phyloP scores from a whole-genome alignment of 75 land plant species.

The Pinus taeda region DNA sequence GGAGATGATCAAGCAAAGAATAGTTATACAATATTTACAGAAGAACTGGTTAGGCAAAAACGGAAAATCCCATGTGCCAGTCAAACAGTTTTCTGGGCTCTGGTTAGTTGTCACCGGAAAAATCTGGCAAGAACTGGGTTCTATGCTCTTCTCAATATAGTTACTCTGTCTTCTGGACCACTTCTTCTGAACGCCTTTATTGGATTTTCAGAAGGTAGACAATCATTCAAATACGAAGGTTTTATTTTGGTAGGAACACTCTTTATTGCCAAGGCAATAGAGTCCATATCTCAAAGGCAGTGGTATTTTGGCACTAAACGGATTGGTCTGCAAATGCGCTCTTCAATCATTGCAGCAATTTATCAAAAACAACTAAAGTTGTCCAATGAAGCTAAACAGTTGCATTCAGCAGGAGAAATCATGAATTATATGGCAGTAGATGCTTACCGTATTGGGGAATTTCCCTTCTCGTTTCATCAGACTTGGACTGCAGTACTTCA shows the following conservation, averaged over 20 bases:
- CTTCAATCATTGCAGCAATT: constrained; percentile 15
- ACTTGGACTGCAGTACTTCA: constrained; percentile 61
- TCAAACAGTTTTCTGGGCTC: constrained; percentile 14
- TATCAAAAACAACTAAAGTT: constrained; percentile 26
- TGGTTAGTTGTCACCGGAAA: constrained; percentile 19
- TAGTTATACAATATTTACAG: constrained; percentile 12
- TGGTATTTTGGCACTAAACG: constrained; percentile 20
- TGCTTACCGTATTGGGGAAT: constrained; percentile 57
- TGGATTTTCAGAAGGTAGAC: constrained; percentile 35
- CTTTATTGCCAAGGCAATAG: constrained; percentile 23
- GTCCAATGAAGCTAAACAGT: constrained; percentile 18
- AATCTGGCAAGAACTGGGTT: constrained; percentile 14
- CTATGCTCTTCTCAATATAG: constrained; percentile 16
- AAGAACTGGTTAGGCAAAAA: constrained; percentile 21
- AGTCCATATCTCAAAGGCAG: constrained; percentile 19
- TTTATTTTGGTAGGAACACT: constrained; percentile 20
- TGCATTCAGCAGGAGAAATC: constrained; percentile 45
- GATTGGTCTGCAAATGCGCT: constrained; percentile 16
- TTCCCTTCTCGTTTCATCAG: constrained; percentile 39
- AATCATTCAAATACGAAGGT: constrained; percentile 37
- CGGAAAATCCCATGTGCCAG: constrained; percentile 14
- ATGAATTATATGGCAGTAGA: constrained; percentile 65
- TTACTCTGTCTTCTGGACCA: constrained; percentile 40
- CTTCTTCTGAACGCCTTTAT: constrained; percentile 34
- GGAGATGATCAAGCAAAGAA: constrained; percentile 19